Evolutionary conservation across 2,329 filamentous ascomycete species (phyloP).

Genomic region (Arachnomyces sp.): DNA sequence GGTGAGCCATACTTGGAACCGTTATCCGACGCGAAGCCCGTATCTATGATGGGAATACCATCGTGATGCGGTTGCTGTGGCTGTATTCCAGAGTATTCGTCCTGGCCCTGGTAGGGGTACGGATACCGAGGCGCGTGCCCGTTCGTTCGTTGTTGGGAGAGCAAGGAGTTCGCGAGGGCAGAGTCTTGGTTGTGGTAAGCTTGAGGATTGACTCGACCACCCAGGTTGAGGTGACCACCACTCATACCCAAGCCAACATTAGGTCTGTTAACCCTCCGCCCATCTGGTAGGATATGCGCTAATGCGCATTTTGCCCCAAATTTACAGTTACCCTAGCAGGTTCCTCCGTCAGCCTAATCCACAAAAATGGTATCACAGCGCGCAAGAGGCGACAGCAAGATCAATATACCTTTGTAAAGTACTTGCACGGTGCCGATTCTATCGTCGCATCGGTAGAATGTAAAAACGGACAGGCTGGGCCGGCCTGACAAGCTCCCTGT

Average conservation of each 20-base stretch:
- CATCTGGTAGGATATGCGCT: constrained; percentile 89
- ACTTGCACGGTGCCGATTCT: constrained; percentile 89
- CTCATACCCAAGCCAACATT: constrained; percentile 37
- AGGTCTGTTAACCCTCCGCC: constrained; percentile 77
- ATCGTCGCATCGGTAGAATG: constrained; percentile 79
- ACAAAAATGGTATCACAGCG: background rate
- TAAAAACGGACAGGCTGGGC: constrained; percentile 90
- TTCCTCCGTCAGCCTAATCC: constrained; percentile 18
- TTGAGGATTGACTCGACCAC: constrained; percentile 59
- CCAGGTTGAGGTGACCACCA: constrained; percentile 52
- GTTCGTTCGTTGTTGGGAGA: constrained; percentile 52
- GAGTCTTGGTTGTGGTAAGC: constrained; percentile 58
- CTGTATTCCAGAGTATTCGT: constrained; percentile 35
- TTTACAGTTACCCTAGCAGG: constrained; percentile 83
- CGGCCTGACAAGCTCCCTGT: constrained; percentile 91
- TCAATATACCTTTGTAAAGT: constrained; percentile 77
- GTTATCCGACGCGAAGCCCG: constrained; percentile 50
- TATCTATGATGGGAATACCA: constrained; percentile 49
- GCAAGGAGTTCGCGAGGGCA: constrained; percentile 65
- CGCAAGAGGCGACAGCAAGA: background rate
- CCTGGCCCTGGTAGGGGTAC: constrained; percentile 33
- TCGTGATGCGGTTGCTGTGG: constrained; percentile 41
- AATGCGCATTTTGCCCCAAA: constrained; percentile 97
- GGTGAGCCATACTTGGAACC: constrained; percentile 73
- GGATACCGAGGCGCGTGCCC: constrained; percentile 39